phyloP scores from a whole-genome alignment of 1,284 basidiomycete genomes.

The Phellinidium pouzarii region DNA sequence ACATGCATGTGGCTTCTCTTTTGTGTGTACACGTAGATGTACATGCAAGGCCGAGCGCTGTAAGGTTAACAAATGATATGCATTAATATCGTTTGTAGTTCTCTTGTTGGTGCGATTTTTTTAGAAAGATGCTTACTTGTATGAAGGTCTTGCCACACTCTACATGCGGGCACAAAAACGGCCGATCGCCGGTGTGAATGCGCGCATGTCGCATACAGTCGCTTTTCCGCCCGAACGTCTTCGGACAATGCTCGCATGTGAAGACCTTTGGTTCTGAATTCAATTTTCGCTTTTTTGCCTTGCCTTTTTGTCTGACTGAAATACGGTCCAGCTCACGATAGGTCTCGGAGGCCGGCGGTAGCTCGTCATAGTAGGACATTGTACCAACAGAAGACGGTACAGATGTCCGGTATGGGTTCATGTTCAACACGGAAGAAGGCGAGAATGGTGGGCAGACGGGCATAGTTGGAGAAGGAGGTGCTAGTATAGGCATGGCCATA shows the following conservation, averaged over 20 bases:
- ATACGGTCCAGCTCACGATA: neutral
- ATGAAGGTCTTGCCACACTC: constrained; percentile 83
- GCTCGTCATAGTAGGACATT: neutral
- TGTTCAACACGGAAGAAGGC: neutral
- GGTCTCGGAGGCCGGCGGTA: neutral
- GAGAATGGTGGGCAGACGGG: neutral
- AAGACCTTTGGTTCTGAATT: constrained; percentile 2
- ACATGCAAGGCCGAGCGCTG: constrained; percentile 83
- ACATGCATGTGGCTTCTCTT: constrained; percentile 84
- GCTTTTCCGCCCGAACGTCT: constrained; percentile 69
- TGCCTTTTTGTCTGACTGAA: constrained; percentile 6
- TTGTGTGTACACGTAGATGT: constrained; percentile 80
- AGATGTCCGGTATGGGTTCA: neutral
- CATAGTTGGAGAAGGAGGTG: neutral
- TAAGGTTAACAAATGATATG: constrained; percentile 16
- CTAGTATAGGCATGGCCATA: neutral
- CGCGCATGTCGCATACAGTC: constrained; percentile 75
- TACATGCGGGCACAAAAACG: constrained; percentile 62
- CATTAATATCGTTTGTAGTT: constrained; percentile 2
- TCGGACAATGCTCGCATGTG: constrained; percentile 57
- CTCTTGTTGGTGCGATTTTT: neutral
- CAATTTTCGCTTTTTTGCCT: neutral
- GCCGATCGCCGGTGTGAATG: constrained; percentile 86
- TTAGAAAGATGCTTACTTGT: constrained; percentile 49
- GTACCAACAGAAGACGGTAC: neutral